Percentiles rank a stretch among this genome's conserved stretches.
phyloP scores from a whole-genome alignment of 306 rosid genomes.

The Quercus glauca region DNA sequence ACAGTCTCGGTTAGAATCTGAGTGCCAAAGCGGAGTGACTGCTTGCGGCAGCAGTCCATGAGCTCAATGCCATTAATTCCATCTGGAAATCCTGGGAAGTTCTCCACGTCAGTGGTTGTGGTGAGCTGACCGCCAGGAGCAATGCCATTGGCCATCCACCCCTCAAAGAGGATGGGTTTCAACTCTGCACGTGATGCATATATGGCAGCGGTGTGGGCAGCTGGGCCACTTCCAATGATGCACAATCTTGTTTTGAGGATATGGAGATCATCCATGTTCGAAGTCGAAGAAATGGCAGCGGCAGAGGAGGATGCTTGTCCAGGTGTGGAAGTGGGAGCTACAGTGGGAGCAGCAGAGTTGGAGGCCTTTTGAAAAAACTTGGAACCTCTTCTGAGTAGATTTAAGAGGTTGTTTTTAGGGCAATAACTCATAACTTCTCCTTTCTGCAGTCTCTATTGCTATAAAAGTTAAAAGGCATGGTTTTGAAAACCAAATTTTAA shows the following conservation, averaged over 20 bases:
- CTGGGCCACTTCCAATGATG: slow-evolving; percentile 89
- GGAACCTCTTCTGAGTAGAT: background rate
- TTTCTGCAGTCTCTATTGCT: background rate
- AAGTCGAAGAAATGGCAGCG: background rate
- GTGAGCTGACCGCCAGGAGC: slow-evolving; percentile 93
- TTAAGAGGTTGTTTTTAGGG: background rate
- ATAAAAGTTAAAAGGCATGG: no score
- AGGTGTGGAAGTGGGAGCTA: background rate
- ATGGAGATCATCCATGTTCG: slow-evolving; percentile 37
- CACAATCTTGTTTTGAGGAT: slow-evolving; percentile 61
- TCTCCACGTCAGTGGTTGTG: slow-evolving; percentile 85
- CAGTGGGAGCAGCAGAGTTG: background rate
- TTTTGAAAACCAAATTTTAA: no score
- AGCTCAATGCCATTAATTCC: slow-evolving; percentile 70
- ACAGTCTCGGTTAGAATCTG: slow-evolving; percentile 76
- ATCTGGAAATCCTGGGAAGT: slow-evolving; percentile 78
- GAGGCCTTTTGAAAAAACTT: background rate
- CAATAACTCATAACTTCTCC: background rate
- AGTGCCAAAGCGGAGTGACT: slow-evolving; percentile 75
- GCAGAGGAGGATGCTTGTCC: background rate
- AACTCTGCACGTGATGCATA: slow-evolving; percentile 87
- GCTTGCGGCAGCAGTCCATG: slow-evolving; percentile 62
- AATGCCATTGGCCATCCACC: slow-evolving; percentile 87
- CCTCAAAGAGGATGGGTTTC: slow-evolving; percentile 78
- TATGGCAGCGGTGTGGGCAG: slow-evolving; percentile 80